phyloP scores from a whole-genome alignment of 768 basidiomycete species.

The Mycena vulgaris region DNA sequence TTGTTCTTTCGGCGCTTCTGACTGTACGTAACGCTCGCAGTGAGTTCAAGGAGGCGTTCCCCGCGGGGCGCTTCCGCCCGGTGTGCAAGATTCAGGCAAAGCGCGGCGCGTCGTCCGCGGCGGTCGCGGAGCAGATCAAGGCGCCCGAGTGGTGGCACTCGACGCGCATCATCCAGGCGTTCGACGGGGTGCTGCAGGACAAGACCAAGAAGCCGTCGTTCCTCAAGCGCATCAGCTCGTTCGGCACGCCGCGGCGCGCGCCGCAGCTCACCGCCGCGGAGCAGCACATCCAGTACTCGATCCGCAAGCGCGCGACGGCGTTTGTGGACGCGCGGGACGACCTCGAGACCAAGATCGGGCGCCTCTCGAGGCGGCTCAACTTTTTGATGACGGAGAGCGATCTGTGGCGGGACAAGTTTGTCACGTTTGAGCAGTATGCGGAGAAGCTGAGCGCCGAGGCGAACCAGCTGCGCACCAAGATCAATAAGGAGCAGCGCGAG shows the following conservation, averaged over 20 bases:
- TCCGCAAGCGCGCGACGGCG: constrained; percentile 93
- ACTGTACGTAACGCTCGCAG: constrained; percentile 53
- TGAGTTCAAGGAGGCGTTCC: constrained; percentile 96
- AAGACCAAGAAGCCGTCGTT: constrained; percentile 94
- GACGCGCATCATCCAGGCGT: constrained; percentile 90
- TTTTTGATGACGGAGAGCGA: constrained; percentile 94
- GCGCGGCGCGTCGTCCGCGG: constrained; percentile 81
- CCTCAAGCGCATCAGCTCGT: constrained; percentile 86
- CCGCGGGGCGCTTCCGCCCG: constrained; percentile 91
- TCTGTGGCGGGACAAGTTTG: constrained; percentile 94
- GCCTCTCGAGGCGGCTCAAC: constrained; percentile 87
- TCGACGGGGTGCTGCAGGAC: constrained; percentile 89
- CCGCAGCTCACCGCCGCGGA: constrained; percentile 86
- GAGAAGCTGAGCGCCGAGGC: constrained; percentile 92
- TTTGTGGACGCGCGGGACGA: constrained; percentile 96
- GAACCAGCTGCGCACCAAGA: constrained; percentile 86
- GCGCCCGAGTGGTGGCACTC: constrained; percentile 97
- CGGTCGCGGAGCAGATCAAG: constrained; percentile 91
- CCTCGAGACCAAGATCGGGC: constrained; percentile 93
- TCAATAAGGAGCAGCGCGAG: constrained; percentile 93
- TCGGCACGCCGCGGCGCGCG: constrained; percentile 78
- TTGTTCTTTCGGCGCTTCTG: not conserved
- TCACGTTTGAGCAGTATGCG: constrained; percentile 94
- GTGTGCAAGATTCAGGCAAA: constrained; percentile 93
- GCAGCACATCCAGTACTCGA: constrained; percentile 88